Conservation (phyloP, 129 eudicot genomes). For the Sambucus nigra region DNA sequence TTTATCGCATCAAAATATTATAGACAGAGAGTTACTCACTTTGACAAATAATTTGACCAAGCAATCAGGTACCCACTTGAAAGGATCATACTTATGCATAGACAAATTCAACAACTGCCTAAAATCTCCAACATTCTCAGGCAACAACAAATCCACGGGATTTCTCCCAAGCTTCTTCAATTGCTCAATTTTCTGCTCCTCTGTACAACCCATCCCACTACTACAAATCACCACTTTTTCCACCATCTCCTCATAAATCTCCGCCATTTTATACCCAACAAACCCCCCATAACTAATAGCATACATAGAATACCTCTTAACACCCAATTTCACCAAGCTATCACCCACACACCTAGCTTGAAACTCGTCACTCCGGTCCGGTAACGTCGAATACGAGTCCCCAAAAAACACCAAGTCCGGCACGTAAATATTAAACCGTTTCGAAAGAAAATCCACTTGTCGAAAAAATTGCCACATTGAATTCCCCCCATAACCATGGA, state of each 20-base stretch:
- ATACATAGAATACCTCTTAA: constrained; percentile 44
- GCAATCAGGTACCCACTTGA: constrained; percentile 46
- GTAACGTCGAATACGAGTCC: constrained; percentile 30
- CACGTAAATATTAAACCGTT: constrained; percentile 49
- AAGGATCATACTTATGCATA: constrained; percentile 28
- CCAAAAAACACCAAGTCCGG: constrained; percentile 77
- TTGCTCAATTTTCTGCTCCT: constrained; percentile 37
- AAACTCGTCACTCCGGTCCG: constrained; percentile 38
- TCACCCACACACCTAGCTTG: constrained; percentile 55
- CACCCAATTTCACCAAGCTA: constrained; percentile 57
- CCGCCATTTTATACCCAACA: constrained; percentile 73
- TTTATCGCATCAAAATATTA: no score
- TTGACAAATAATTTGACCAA: constrained; percentile 39
- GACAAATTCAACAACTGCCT: constrained; percentile 32
- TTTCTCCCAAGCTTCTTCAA: constrained; percentile 31
- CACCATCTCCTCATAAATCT: constrained; percentile 37
- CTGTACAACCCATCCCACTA: constrained; percentile 44
- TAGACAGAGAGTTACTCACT: constrained; percentile 24
- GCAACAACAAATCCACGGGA: constrained; percentile 45
- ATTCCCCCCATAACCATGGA: constrained; percentile 71
- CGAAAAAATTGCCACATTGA: constrained; percentile 52
- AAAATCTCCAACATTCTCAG: constrained; percentile 37
- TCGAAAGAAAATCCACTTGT: constrained; percentile 33
- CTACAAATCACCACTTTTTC: constrained; percentile 69
- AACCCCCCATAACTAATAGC: constrained; percentile 76